Conservation (phyloP, 2,329 filamentous ascomycete species). For the Pseudogymnoascus sp. region DNA sequence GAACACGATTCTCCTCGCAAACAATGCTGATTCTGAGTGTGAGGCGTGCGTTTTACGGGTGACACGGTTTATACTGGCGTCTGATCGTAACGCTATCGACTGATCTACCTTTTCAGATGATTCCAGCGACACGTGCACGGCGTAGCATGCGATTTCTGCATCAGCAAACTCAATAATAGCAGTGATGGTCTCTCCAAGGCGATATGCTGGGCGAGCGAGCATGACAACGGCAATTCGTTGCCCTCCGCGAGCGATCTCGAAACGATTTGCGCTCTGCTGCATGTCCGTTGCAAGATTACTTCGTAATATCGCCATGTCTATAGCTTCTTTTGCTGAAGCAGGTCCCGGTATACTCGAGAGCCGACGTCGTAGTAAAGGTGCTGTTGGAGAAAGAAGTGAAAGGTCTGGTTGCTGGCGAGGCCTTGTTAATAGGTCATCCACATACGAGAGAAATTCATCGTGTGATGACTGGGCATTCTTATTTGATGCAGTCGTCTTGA, state of each 20-base stretch:
- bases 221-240: conserved; percentile 84
- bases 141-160: conserved; percentile 74
- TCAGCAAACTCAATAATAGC: conserved; percentile 76
- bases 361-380: conserved; percentile 44
- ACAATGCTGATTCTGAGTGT: conserved; percentile 74
- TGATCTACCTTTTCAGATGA: conserved; percentile 76
- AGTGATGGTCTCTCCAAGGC: conserved; percentile 78
- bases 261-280: conserved; percentile 81
- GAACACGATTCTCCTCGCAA: conserved; percentile 70
- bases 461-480: conserved; percentile 33
- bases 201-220: conserved; percentile 78
- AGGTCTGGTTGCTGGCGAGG: conserved; percentile 44
- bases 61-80: conserved; percentile 76
- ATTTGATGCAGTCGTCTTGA: conserved; percentile 17
- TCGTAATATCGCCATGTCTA: conserved; percentile 82
- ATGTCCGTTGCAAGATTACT: conserved; percentile 60
- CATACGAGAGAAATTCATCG: conserved; percentile 65
- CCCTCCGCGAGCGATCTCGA: conserved; percentile 91
- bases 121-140: conserved; percentile 75
- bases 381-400: conserved; percentile 65
- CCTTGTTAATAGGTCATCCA: conserved; percentile 62
- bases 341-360: conserved; percentile 48
- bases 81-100: conserved; percentile 71
- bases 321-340: conserved; percentile 67
- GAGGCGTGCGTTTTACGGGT: conserved; percentile 74